These are phyloP conservation scores for Bromus sterilis DNA, from an alignment of 176 grass and related monocot species.

Conservation along the genomic window DNA sequence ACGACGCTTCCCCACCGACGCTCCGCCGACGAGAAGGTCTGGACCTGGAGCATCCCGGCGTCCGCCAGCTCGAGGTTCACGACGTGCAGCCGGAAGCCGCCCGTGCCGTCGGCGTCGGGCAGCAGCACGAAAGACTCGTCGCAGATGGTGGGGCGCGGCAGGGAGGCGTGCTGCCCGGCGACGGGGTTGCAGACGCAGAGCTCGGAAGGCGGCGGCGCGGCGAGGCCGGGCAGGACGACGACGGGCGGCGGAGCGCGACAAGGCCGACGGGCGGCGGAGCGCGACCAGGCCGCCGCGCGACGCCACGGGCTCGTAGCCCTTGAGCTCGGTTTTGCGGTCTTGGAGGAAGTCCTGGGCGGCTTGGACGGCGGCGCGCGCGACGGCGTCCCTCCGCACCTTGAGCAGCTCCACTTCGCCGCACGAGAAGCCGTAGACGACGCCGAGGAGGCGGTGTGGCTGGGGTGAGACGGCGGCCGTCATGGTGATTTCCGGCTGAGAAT, in stretches of 20 bases:
- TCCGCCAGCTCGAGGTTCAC: background rate
- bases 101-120: background rate
- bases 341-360: background rate
- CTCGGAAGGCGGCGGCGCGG: background rate
- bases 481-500: too few relatives aligned
- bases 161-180: background rate
- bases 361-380: background rate
- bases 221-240: background rate
- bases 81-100: background rate
- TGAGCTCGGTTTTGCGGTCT: background rate
- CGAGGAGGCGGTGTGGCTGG: background rate
- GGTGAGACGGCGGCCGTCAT: too few relatives aligned
- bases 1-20: background rate
- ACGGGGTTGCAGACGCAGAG: background rate
- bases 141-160: background rate
- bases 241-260: background rate
- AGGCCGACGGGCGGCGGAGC: background rate
- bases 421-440: background rate
- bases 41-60: background rate
- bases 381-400: background rate
- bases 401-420: background rate
- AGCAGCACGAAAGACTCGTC: background rate
- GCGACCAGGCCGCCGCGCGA: background rate
- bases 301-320: background rate
- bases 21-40: background rate